A percentile compares a stretch with the other conserved stretches of the same genome.
Evolutionary conservation across 2,329 filamentous ascomycete genomes (phyloP).

Genomic region (Xylaria sp.): DNA sequence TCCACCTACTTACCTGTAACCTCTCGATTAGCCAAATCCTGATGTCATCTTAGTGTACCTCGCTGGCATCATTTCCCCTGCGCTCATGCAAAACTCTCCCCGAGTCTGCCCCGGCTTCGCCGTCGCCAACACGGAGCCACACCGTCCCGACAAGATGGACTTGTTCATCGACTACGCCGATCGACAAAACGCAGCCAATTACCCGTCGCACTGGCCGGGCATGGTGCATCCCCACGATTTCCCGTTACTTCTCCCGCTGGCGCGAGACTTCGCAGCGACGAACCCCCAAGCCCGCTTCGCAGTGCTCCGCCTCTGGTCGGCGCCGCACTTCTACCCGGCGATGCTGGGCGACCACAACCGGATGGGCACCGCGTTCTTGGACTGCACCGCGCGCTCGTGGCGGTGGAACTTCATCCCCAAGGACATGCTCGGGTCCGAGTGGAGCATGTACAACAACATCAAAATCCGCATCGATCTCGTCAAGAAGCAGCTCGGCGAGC

Average conservation of each 20-base stretch:
- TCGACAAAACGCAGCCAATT: slow-evolving; percentile 37
- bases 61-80: slow-evolving; percentile 55
- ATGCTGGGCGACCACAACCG: slow-evolving; percentile 55
- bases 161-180: slow-evolving; percentile 57
- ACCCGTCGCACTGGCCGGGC: slow-evolving; percentile 47
- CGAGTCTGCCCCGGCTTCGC: slow-evolving; percentile 50
- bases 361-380: slow-evolving; percentile 52
- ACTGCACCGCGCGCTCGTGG: slow-evolving; percentile 56
- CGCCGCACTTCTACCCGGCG: slow-evolving; percentile 60
- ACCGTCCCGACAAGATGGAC: slow-evolving; percentile 50
- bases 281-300: slow-evolving; percentile 51
- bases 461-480: slow-evolving; percentile 48
- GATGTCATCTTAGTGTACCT: slow-evolving; percentile 52
- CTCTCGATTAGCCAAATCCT: neutral
- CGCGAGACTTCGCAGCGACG: slow-evolving; percentile 46
- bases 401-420: slow-evolving; percentile 56
- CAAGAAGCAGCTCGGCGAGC: slow-evolving; percentile 48
- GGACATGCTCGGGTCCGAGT: slow-evolving; percentile 45
- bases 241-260: slow-evolving; percentile 49
- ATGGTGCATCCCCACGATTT: slow-evolving; percentile 46
- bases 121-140: slow-evolving; percentile 51
- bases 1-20: neutral
- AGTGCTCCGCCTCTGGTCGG: slow-evolving; percentile 57
- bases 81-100: slow-evolving; percentile 43
- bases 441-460: slow-evolving; percentile 55